Conservation (phyloP, 2,329 filamentous ascomycete species). For the Trichoderma sp. region DNA sequence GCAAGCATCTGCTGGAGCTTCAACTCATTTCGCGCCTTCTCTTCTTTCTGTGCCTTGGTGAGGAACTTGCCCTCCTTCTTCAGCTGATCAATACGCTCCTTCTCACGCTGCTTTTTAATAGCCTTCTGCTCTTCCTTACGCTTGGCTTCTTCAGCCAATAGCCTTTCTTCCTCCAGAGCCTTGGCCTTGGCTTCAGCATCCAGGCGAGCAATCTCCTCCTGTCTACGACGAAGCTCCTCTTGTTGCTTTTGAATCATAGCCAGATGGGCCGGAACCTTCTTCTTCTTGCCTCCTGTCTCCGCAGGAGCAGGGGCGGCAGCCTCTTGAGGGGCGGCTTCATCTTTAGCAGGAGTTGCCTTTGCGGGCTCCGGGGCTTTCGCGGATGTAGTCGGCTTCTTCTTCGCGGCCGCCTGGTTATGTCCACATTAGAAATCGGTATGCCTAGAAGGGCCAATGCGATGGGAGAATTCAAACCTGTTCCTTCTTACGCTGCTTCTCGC, state of each 20-base stretch:
- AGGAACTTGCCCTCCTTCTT: slow-evolving; percentile 87
- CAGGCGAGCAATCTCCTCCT: slow-evolving; percentile 66
- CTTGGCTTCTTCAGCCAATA: slow-evolving; percentile 67
- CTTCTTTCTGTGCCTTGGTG: slow-evolving; percentile 82
- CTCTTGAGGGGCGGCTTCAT: slow-evolving; percentile 55
- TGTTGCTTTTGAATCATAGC: slow-evolving; percentile 78
- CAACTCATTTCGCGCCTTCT: slow-evolving; percentile 75
- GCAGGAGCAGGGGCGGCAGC: slow-evolving; percentile 40
- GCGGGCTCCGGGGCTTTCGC: slow-evolving; percentile 35
- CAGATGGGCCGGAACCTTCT: slow-evolving; percentile 81
- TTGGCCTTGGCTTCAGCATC: slow-evolving; percentile 65
- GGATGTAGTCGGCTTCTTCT: slow-evolving; percentile 67
- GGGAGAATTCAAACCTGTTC: slow-evolving; percentile 67
- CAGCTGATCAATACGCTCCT: slow-evolving; percentile 80
- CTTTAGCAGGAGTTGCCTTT: slow-evolving; percentile 41
- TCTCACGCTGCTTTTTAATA: slow-evolving; percentile 82
- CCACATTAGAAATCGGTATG: slow-evolving; percentile 23
- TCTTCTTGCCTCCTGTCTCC: slow-evolving; percentile 69
- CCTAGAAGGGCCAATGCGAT: not conserved
- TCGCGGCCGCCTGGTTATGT: slow-evolving; percentile 68
- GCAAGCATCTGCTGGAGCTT: slow-evolving; percentile 85
- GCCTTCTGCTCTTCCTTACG: slow-evolving; percentile 72
- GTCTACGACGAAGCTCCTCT: slow-evolving; percentile 67
- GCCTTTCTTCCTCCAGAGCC: slow-evolving; percentile 65
- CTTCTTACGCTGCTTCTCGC: slow-evolving; percentile 98